These are phyloP conservation scores for Phyllosticta citrichinensis DNA, from an alignment of 2,329 filamentous ascomycete species.

Conservation along the genomic window DNA sequence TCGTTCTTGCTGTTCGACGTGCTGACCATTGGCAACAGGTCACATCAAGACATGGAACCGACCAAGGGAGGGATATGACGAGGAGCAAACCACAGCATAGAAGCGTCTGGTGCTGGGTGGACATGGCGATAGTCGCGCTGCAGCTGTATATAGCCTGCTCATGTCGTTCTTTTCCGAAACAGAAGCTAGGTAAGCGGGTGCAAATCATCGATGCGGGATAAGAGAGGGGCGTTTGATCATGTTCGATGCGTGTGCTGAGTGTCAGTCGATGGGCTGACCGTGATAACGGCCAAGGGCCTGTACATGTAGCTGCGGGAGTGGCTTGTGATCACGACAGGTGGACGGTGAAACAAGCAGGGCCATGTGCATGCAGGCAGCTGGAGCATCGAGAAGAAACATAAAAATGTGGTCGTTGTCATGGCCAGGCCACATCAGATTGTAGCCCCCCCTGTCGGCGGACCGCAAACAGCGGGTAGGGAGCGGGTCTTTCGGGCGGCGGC, in stretches of 20 bases:
- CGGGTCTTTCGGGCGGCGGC: neutral
- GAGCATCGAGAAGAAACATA: neutral
- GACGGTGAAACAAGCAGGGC: neutral
- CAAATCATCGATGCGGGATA: neutral
- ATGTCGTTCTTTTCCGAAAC: neutral
- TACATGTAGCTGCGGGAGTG: neutral
- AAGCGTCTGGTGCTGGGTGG: neutral
- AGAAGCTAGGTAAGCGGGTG: neutral
- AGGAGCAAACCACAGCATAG: conserved; percentile 13
- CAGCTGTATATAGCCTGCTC: neutral
- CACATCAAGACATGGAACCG: conserved; percentile 68
- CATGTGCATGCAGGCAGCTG: neutral
- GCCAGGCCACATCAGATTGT: neutral
- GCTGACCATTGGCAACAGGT: conserved; percentile 36
- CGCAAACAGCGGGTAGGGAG: neutral
- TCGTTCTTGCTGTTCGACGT: conserved; percentile 13
- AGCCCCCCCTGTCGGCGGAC: neutral
- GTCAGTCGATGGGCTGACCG: neutral
- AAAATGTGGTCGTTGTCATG: neutral
- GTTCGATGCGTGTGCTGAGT: neutral
- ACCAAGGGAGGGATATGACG: conserved; percentile 39
- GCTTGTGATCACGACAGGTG: neutral
- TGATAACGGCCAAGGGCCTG: too few relatives aligned
- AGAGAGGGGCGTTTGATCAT: neutral
- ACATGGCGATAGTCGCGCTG: neutral